Evolutionary conservation across 352 stramenopile genomes (phyloP), one percentile per base, ranked within the genome.

Genomic region (Pythium aquatile): DNA sequence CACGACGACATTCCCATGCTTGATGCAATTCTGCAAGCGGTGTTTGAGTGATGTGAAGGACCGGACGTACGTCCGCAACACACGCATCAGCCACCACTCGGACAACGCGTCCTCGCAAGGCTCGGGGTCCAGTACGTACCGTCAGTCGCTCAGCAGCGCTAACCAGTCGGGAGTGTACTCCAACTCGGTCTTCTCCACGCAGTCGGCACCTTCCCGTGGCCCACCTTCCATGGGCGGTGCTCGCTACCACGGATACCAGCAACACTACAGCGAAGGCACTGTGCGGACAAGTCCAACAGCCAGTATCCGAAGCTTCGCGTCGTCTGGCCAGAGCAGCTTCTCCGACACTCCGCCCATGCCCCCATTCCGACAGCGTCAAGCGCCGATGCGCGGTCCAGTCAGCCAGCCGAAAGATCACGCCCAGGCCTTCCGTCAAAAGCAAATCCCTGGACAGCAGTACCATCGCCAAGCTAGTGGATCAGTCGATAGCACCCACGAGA

Each of bases 1-100:
- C 51, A 81, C 76, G 4, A 67, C 69, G 53, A 77, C 74, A 54
- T 87, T 85, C 61, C 78, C 78, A 35, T 89, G 78, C 61, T 74
- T 69, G 24, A 77, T 77, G 61, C 67, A 73, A 30, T 89, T 89
- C 61, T 89, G 80, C 68, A 70, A 70, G 46, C 64, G 64, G 5
- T 70, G 64, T 35, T 54, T 70, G 26, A 63, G 64, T 29, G 64
- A 65, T 16, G 53, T 66, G 42, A 70, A 66, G 42, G 63, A 70
- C 56, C 40, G 48, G n/a, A 57, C 57, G 6, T 64, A 51, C 7
- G 35, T 20, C 20, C 40, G 57, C 7, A 35, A 40, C 5, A 17
- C 56, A 2, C 63, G 55, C 13, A 20, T 53, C 28, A 65, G 63
- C 57, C 47, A 53, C 42, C 56, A 70, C 37, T 70, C 63, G 35